Percentiles rank a stretch among this genome's conserved stretches.
Evolutionary conservation across 257 asterid species (phyloP).

Genomic region (Ophiorrhiza pumila): DNA sequence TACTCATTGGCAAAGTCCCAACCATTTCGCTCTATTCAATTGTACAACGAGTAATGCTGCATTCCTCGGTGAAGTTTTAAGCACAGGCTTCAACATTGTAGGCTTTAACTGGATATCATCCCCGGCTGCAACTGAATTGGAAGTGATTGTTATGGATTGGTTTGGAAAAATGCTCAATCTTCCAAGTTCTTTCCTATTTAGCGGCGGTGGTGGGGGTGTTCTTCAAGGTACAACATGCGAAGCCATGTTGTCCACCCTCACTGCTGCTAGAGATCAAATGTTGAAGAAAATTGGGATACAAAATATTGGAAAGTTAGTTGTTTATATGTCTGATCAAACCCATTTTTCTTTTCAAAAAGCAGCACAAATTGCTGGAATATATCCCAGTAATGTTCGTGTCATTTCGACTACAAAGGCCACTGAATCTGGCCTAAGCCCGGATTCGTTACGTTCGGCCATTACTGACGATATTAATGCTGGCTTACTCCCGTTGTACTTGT

Average conservation of each 20-base stretch:
- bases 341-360: constrained; percentile 71
- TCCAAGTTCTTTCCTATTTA: constrained; percentile 15
- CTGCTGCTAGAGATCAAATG: constrained; percentile 57
- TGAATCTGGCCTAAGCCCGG: constrained; percentile 39
- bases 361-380: constrained; percentile 58
- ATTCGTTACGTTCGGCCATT: constrained; percentile 35
- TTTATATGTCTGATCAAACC: constrained; percentile 71
- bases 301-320: constrained; percentile 44
- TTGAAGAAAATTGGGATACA: constrained; percentile 54
- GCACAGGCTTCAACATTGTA: constrained; percentile 16
- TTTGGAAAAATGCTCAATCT: constrained; percentile 21
- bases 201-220: constrained; percentile 26
- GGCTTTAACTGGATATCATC: constrained; percentile 29
- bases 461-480: constrained; percentile 45
- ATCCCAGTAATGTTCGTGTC: constrained; percentile 47
- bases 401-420: constrained; percentile 31
- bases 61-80: constrained; percentile 18
- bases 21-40: constrained; percentile 20
- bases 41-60: constrained; percentile 10
- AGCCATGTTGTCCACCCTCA: constrained; percentile 54
- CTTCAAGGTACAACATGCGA: constrained; percentile 32
- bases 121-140: constrained; percentile 24
- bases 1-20: constrained; percentile 28
- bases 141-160: constrained; percentile 26
- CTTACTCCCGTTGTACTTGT: constrained; percentile 51